Evolutionary conservation across 179 eudicot genomes (phyloP).

Genomic region (Spinacia oleracea): DNA sequence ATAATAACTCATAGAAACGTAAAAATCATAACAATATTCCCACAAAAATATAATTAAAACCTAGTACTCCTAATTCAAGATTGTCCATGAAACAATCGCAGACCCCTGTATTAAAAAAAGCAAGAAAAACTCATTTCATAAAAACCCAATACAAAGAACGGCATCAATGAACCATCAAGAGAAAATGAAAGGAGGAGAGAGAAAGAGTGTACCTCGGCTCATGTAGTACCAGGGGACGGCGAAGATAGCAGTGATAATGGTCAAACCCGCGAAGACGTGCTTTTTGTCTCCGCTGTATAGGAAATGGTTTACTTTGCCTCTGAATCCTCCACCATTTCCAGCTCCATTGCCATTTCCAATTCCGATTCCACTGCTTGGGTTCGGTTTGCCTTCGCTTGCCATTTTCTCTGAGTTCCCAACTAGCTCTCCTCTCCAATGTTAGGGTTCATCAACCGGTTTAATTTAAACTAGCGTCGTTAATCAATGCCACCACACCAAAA

Average conservation of each 20-base stretch:
- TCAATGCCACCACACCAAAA: not conserved
- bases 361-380: conserved; percentile 26
- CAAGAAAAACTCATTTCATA: not conserved
- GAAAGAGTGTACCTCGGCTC: conserved; percentile 47
- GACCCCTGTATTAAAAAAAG: not conserved
- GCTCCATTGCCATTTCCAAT: conserved; percentile 12
- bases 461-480: not conserved
- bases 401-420: not conserved
- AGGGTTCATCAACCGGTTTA: conserved; percentile 6
- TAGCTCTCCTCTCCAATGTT: not conserved
- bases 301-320: conserved; percentile 50
- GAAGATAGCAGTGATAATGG: conserved; percentile 47
- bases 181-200: not conserved
- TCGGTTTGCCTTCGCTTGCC: conserved; percentile 4
- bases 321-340: conserved; percentile 43
- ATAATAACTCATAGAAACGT: no score
- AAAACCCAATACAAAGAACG: not conserved
- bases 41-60: no score
- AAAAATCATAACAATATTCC: no score
- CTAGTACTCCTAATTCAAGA: no score
- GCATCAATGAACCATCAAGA: not conserved
- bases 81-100: not conserved
- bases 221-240: conserved; percentile 72
- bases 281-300: conserved; percentile 78
- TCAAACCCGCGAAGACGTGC: conserved; percentile 64